phyloP scores from a whole-genome alignment of 306 rosid species.

The Betula pendula region DNA sequence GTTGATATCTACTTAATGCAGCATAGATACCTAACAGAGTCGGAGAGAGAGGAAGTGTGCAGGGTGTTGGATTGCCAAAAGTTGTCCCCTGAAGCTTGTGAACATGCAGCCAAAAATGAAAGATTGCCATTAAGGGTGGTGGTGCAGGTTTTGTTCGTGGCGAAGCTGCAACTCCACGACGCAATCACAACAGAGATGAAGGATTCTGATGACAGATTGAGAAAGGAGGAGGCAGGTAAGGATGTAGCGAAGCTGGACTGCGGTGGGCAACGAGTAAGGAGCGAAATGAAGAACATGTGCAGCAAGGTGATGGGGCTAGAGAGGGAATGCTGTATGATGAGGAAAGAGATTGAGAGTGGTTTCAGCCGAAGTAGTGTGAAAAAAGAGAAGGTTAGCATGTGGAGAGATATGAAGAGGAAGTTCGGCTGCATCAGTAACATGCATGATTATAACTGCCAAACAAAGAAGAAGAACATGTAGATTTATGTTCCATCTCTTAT shows the following conservation, averaged over 20 bases:
- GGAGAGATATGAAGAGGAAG: conserved; percentile 63
- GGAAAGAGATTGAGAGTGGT: conserved; percentile 38
- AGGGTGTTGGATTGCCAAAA: conserved; percentile 42
- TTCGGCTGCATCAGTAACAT: conserved; percentile 46
- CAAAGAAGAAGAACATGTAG: conserved; percentile 37
- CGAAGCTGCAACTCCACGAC: conserved; percentile 44
- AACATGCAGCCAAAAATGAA: conserved; percentile 53
- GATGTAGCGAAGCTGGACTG: conserved; percentile 12
- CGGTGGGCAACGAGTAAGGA: conserved; percentile 23
- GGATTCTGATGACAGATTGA: conserved; percentile 11
- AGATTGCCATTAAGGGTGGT: conserved; percentile 47
- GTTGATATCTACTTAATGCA: conserved; percentile 42
- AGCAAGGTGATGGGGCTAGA: conserved; percentile 45
- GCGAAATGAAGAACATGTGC: conserved; percentile 39
- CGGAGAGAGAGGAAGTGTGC: conserved; percentile 51
- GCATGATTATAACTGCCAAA: conserved; percentile 34
- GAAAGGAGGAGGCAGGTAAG: conserved; percentile 15
- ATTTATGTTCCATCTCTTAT: conserved; percentile 4
- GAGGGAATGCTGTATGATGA: conserved; percentile 47
- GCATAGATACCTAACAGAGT: conserved; percentile 44
- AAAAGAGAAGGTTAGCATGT: conserved; percentile 46
- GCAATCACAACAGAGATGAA: conserved; percentile 31
- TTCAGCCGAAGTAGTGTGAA: conserved; percentile 24
- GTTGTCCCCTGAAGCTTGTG: conserved; percentile 51
- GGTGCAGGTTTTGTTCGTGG: conserved; percentile 44